Evolutionary conservation across 306 rosid genomes (phyloP).

Genomic region (Psophocarpus tetragonolobus): DNA sequence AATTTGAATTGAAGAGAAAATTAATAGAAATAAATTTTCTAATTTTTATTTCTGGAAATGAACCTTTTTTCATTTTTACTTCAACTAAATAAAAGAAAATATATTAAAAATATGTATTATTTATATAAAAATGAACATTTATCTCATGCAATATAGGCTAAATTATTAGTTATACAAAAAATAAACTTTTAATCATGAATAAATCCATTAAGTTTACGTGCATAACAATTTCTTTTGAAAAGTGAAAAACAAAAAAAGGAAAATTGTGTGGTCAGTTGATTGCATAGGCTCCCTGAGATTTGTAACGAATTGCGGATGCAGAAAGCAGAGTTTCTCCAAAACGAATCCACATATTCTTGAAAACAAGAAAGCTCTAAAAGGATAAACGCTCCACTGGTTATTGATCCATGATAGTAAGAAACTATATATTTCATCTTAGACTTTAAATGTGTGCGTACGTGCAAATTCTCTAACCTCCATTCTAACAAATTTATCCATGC

Average conservation of each 20-base stretch:
- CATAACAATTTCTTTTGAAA: not conserved
- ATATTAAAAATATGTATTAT: not conserved
- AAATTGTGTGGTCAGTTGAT: not conserved
- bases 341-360: conserved; percentile 12
- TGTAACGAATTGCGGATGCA: not conserved
- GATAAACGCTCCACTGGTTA: not conserved
- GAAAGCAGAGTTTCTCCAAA: conserved; percentile 6
- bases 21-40: not conserved
- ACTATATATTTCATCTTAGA: not conserved
- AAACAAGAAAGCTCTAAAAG: conserved; percentile 20
- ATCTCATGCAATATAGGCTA: not conserved
- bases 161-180: not conserved
- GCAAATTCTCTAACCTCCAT: not conserved
- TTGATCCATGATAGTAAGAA: conserved; percentile 17
- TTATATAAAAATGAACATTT: not conserved
- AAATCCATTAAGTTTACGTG: not conserved
- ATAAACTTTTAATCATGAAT: not conserved
- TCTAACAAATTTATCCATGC: conserved; percentile 8
- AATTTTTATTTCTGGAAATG: not conserved
- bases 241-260: not conserved
- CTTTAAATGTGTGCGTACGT: not conserved
- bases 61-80: not conserved
- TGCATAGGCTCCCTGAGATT: conserved; percentile 6
- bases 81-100: not conserved
- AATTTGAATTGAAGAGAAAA: not conserved